phyloP scores from a whole-genome alignment of 495 filamentous ascomycete genomes.

The Lasiosphaeris hirsuta region DNA sequence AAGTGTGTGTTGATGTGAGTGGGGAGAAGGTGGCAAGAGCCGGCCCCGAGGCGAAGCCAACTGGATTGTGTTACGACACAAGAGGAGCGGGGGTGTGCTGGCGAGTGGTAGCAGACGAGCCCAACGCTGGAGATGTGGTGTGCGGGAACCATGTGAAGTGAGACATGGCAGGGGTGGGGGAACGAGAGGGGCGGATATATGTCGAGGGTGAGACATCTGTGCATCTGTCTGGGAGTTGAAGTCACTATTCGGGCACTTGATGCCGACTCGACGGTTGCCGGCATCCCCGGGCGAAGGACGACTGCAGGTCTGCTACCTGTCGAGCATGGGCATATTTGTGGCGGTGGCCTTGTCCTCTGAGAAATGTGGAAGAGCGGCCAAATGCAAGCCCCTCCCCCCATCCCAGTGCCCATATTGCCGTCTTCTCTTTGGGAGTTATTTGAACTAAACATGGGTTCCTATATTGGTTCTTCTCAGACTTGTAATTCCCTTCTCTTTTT shows the following conservation, averaged over 20 bases:
- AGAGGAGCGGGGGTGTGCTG: not conserved
- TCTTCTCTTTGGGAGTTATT: slow-evolving; percentile 23
- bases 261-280: slow-evolving; percentile 5
- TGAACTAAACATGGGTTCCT: slow-evolving; percentile 26
- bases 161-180: too few relatives aligned
- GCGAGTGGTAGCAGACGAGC: not conserved
- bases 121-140: not conserved
- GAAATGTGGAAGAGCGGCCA: slow-evolving; percentile 5
- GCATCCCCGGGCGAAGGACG: not conserved
- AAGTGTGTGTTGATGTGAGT: slow-evolving; percentile 88
- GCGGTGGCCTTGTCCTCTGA: not conserved
- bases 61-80: not conserved
- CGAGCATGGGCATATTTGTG: not conserved
- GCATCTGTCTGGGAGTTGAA: slow-evolving; percentile 7
- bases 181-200: slow-evolving; percentile 2
- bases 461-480: slow-evolving; percentile 24
- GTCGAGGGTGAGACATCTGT: slow-evolving; percentile 7
- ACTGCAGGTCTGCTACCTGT: not conserved
- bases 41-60: not conserved
- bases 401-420: slow-evolving; percentile 20
- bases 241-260: not conserved
- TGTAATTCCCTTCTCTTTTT: slow-evolving; percentile 25
- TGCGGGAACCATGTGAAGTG: too few relatives aligned
- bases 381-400: not conserved
- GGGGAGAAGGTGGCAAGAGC: not conserved